phyloP scores from a whole-genome alignment of 345 rosid genomes.

The Balakata baccata region DNA sequence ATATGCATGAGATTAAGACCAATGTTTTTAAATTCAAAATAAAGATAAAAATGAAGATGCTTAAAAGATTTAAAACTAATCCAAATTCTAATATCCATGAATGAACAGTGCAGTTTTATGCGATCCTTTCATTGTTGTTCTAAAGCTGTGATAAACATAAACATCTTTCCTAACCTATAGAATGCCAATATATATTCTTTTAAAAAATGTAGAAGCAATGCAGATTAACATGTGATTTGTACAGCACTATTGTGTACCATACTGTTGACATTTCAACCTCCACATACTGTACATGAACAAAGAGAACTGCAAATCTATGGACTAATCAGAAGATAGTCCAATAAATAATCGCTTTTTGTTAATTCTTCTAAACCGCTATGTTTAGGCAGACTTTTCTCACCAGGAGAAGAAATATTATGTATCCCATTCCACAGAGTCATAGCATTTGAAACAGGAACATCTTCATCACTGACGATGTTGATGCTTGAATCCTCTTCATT shows the following conservation, averaged over 20 bases:
- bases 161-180: neutral
- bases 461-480: constrained; percentile 62
- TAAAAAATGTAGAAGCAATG: no score
- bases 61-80: no score
- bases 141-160: neutral
- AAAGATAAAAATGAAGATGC: no score
- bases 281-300: neutral
- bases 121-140: neutral
- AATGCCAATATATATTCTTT: neutral
- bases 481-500: constrained; percentile 62
- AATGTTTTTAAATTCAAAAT: no score
- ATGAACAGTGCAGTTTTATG: neutral
- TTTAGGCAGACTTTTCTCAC: constrained; percentile 43
- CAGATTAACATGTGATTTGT: neutral
- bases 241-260: neutral
- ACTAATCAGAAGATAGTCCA: neutral
- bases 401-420: constrained; percentile 35
- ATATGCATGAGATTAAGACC: neutral
- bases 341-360: constrained; percentile 37
- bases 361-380: constrained; percentile 36
- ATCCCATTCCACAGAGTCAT: constrained; percentile 35
- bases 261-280: neutral
- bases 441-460: constrained; percentile 38
- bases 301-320: neutral
- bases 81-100: no score